Percentiles rank a stretch among this genome's conserved stretches.
These are phyloP conservation scores for Aspergillus ostianus DNA, from an alignment of 495 filamentous ascomycete species.

Conservation along the genomic window DNA sequence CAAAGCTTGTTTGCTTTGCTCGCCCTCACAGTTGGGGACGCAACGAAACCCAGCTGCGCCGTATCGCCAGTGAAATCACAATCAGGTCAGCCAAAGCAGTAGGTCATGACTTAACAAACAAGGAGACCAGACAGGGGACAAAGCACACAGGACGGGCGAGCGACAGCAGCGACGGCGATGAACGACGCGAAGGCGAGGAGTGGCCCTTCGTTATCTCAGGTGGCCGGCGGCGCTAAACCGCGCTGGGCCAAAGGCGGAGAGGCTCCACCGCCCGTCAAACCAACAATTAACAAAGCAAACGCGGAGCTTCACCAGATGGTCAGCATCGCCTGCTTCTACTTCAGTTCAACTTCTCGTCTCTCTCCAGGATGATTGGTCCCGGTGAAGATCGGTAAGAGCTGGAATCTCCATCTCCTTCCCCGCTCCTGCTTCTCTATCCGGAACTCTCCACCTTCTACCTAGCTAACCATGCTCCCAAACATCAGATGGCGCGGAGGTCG, in stretches of 20 bases:
- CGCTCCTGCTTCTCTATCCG: neutral
- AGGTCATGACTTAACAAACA: conserved; percentile 16
- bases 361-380: conserved; percentile 32
- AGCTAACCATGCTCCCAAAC: neutral
- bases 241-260: conserved; percentile 29
- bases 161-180: neutral
- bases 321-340: neutral
- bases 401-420: neutral
- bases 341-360: neutral
- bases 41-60: conserved; percentile 5
- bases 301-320: neutral
- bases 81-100: conserved; percentile 10
- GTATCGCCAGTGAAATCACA: conserved; percentile 3
- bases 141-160: conserved; percentile 1
- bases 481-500: conserved; percentile 44
- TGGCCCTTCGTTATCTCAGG: conserved; percentile 13
- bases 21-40: conserved; percentile 5
- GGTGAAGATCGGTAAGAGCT: conserved; percentile 37
- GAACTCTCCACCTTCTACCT: conserved; percentile 7
- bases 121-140: conserved; percentile 2
- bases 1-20: conserved; percentile 6
- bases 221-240: conserved; percentile 10
- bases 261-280: conserved; percentile 11
- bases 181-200: conserved; percentile 13
- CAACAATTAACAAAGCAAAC: conserved; percentile 1